A percentile compares a stretch with the other conserved stretches of the same genome.
phyloP scores from a whole-genome alignment of 2,329 filamentous ascomycete genomes.

The Mariannaea elegans region DNA sequence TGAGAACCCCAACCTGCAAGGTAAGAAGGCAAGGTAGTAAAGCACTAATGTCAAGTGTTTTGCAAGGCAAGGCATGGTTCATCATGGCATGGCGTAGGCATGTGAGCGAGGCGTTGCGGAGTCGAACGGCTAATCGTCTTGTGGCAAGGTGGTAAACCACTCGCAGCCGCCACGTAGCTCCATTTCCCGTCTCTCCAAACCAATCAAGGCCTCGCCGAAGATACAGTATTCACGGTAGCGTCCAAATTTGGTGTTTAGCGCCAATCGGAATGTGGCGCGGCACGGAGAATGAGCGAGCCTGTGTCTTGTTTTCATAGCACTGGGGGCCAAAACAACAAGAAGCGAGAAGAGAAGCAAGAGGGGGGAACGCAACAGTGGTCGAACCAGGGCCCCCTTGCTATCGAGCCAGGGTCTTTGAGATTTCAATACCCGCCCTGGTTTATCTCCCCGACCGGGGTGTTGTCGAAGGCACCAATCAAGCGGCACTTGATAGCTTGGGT shows the following conservation, averaged over 20 bases:
- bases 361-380: not conserved
- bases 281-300: not conserved
- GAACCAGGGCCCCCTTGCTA: not conserved
- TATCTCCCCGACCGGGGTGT: not conserved
- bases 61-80: too few relatives aligned
- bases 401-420: not conserved
- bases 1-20: not conserved
- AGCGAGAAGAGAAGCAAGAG: not conserved
- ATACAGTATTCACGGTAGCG: not conserved
- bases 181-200: conserved; percentile 4
- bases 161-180: conserved; percentile 20
- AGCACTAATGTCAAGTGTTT: too few relatives aligned
- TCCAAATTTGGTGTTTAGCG: not conserved
- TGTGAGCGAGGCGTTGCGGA: too few relatives aligned
- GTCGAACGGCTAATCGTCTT: not conserved
- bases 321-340: not conserved
- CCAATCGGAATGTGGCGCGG: conserved; percentile 7
- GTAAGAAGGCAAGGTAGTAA: not conserved
- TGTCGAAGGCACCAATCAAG: conserved; percentile 24
- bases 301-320: too few relatives aligned
- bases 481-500: too few relatives aligned
- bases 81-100: too few relatives aligned
- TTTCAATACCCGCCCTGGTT: conserved; percentile 15
- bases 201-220: conserved; percentile 37
- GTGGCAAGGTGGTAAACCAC: not conserved